Evolutionary conservation across 2,329 filamentous ascomycete genomes (phyloP), one percentile per base, ranked within the genome.

Genomic region (Monosporascus sp.): DNA sequence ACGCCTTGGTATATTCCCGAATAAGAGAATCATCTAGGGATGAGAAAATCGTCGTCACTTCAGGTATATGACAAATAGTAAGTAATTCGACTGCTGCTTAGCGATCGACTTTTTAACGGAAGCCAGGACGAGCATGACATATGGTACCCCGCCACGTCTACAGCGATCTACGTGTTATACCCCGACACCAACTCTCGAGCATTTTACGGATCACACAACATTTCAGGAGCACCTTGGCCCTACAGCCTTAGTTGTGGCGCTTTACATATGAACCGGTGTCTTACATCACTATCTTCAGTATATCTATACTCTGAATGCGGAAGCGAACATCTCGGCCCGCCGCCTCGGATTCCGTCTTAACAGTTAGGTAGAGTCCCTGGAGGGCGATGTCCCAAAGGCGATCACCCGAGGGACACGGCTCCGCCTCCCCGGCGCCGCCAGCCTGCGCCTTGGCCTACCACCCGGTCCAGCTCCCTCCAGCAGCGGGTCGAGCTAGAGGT

Each of bases 371-470:
- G 73, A 78, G 22, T 68, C 68, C 0, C 54, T 80, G 4, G 55
- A 58, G 1, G 70, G 68, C 2, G 62, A 68, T 5, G 64, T 71
- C 3, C 72, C 76, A 3, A 63, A 65, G 1, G 64, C 75, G 11
- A 70, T 78, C 18, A 65, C 75, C 1, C 68, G 75, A 4, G 77
- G 77, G 1, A 71, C 66, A 2, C 62, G 70, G 17, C 57, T 79
- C 0, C 61, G 69, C 2, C 61, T 72, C 20, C 0, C 72, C 74
- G 79, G 78, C 0, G 74, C 76, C 0, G 70, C 77, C 6, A 82
- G 81, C 49, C 67, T 82, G 15, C 75, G 78, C 3, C 63, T 82
- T 82, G 2, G 70, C 76, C 1, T 81, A 80, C 57, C 60, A 82
- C 1, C 75, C 75, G 0, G 68, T 76, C 6, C 72, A 73, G 37